phyloP scores from a whole-genome alignment of 352 stramenopile species.

The Pythium brachiatum region DNA sequence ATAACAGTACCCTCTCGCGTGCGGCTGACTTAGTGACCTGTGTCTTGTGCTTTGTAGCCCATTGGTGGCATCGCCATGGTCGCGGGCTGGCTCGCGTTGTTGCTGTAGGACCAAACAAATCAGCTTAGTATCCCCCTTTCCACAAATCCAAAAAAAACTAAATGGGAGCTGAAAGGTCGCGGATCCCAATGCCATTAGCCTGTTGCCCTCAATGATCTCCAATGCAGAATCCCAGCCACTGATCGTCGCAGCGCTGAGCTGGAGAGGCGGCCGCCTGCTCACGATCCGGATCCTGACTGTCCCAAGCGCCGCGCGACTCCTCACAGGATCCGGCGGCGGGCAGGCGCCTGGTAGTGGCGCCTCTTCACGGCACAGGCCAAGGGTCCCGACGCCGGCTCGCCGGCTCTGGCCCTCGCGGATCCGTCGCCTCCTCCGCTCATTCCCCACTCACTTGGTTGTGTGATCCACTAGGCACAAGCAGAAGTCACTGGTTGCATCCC shows the following conservation, averaged over 20 bases:
- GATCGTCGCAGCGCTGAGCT: not conserved
- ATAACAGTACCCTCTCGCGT: no score
- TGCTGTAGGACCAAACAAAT: slow-evolving; percentile 38
- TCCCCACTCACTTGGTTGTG: not conserved
- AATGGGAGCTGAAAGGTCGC: not conserved
- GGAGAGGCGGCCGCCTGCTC: no score
- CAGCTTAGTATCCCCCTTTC: not conserved
- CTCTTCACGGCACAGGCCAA: slow-evolving; percentile 1
- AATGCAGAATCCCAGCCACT: not conserved
- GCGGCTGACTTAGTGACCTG: not conserved
- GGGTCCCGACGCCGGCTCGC: not conserved
- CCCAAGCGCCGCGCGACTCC: not conserved
- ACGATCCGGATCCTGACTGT: not conserved
- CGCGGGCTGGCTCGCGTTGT: slow-evolving; percentile 65
- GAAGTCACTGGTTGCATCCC: not conserved
- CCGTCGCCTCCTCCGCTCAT: not conserved
- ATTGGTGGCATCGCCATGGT: slow-evolving; percentile 66
- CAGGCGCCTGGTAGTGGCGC: slow-evolving; percentile 1
- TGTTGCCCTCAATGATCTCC: not conserved
- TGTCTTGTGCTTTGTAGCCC: slow-evolving; percentile 32
- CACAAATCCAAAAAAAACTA: not conserved
- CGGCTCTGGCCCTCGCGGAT: not conserved
- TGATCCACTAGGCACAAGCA: not conserved
- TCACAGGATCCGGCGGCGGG: slow-evolving; percentile 1
- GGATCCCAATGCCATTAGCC: not conserved